phyloP scores from a whole-genome alignment of 768 basidiomycete species.

The Mycena maculata region DNA sequence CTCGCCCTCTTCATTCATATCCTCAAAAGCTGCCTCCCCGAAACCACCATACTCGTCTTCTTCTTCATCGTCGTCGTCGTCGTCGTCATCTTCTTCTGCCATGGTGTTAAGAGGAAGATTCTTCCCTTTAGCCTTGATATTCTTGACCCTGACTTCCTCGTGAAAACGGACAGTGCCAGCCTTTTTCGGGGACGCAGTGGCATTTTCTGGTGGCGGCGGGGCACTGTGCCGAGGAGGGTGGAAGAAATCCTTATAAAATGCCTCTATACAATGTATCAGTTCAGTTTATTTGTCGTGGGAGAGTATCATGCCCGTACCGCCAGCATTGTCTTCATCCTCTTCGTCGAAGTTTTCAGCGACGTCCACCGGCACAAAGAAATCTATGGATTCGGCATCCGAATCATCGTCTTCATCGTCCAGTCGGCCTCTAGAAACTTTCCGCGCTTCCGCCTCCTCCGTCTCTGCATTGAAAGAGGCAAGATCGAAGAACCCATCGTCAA shows the following conservation, averaged over 20 bases:
- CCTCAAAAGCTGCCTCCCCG: constrained; percentile 43
- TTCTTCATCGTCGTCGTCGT: constrained; percentile 40
- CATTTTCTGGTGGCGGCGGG: constrained; percentile 38
- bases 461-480: constrained; percentile 89
- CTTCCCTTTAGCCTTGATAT: constrained; percentile 79
- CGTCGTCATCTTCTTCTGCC: constrained; percentile 45
- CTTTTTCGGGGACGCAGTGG: constrained; percentile 35
- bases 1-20: constrained; percentile 49
- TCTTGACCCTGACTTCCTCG: constrained; percentile 84
- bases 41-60: constrained; percentile 55
- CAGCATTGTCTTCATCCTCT: constrained; percentile 56
- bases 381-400: constrained; percentile 67
- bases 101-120: constrained; percentile 63
- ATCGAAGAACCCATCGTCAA: constrained; percentile 94
- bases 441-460: constrained; percentile 81
- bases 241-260: constrained; percentile 85
- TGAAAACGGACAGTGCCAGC: constrained; percentile 78
- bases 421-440: constrained; percentile 67
- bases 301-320: constrained; percentile 48
- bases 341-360: constrained; percentile 54
- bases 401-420: constrained; percentile 61
- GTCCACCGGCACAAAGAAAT: constrained; percentile 75
- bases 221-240: constrained; percentile 60
- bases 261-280: constrained; percentile 53
- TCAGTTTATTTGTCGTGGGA: constrained; percentile 4